Evolutionary conservation across 192 early-diverging fungal species (phyloP), one percentile per base, ranked within the genome.

Genomic region (Coemansia reversa): DNA sequence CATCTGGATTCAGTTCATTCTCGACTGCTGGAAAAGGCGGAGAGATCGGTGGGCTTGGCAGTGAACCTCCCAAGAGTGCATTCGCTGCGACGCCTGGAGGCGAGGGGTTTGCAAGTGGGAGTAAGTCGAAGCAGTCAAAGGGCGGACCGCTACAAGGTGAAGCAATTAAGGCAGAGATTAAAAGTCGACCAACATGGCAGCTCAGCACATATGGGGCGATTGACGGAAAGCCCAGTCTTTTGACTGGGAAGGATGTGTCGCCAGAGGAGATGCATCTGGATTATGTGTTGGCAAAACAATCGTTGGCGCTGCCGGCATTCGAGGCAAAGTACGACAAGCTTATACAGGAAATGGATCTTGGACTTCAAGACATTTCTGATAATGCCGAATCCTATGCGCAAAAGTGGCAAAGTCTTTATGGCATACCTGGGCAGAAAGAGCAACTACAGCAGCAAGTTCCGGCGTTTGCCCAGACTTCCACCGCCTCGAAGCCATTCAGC

Each of bases 261-360:
- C 84, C 82, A 14, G 89, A 90, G 67, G 89, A 90, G 52, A 75
- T 83, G 58, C 76, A 87, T 8, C 49, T 86, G 7, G 75, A 81
- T 29, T 88, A 80, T 51, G 81, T 79, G 35, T 30, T 65, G 55
- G 70, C 64, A 4, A 39, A 55, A 16, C 42, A 29, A 5, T 35
- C 63, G 27, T 48, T 57, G n/a, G 30, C 30, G 14, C 23, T 66
- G 3, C 22, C 30, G 3, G 56, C 45, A 39, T 78, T 56, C 28
- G 58, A 78, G 58, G 63, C 65, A 64, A 70, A 74, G 56, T 74
- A 74, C 45, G 60, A 59, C 9, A 63, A 60, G 52, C 55, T 74
- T 33, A 67, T 54, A 0, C 25, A 12, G 7, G 62, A 66, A 23
- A 58, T 72, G 28, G 60, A 68, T 32, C 24, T 51, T 2, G 62